Base-by-base conservation (phyloP, 2,329 filamentous ascomycete genomes). In the Chrysoporthe deuterocubensis region DNA sequence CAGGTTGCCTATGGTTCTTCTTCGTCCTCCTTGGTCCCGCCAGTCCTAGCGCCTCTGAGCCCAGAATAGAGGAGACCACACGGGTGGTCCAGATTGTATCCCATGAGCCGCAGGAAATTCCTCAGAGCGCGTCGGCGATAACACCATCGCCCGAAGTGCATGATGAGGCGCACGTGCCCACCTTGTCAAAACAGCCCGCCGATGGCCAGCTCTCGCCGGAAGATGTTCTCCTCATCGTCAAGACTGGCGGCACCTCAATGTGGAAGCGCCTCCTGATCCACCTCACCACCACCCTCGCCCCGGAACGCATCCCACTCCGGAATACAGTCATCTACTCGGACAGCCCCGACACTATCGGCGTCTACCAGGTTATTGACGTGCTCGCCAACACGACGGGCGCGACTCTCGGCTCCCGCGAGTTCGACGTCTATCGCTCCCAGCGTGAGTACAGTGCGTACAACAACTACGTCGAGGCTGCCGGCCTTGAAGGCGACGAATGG, bases 261-360 rank as follows among this genome's bases (percentile, higher is more conserved):
- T 74, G 72, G 71, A 73, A 74, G 56, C 72, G 72, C 13, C 70
- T 75, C 7, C 73, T 73, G 43, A 74, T 74, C 43, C 74, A 75
- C 56, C 65, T 75, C 4, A 58, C 71, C n/a, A 74, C 73, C 16
- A 73, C 67, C 11, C 69, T 74, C 56, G 71, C 72, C 13, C 69
- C 71, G 7, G 66, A 69, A 40, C 73, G 73, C 62, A 75, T 75
- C 68, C 66, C 67, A 7, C 43, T 69, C 4, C 57, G 71, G 18
- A 74, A 75, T 34, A 64, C 72, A 18, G 66, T 74, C 40, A 62
- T 75, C 37, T 75, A 75, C 61, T 75, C 74, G 3, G 73, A 75
- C 62, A 67, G 70, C 50, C 68, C 72, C 18, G 74, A 74, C 34
- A 71, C 66, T 13, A 73, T 75, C 48, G 74, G 72, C 18, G 54